Percentiles rank a stretch among this genome's conserved stretches.
Conservation (phyloP, 2,329 filamentous ascomycete genomes). For the Didymella lethalis region DNA sequence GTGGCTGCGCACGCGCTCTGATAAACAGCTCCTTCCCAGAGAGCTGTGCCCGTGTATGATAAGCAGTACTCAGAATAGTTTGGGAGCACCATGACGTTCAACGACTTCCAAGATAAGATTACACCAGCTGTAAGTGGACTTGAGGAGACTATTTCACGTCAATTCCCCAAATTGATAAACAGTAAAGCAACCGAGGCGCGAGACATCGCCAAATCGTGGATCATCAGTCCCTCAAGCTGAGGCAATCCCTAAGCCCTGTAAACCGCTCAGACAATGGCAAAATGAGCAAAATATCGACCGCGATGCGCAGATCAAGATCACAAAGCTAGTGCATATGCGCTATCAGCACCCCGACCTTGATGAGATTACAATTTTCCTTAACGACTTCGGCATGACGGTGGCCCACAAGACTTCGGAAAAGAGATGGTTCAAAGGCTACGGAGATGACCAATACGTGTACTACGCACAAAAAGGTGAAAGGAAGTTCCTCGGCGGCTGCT, state of each 20-base stretch:
- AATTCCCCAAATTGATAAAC: not conserved
- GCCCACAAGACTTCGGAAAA: conserved; percentile 40
- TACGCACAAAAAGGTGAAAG: conserved; percentile 60
- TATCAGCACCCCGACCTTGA: conserved; percentile 62
- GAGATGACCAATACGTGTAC: conserved; percentile 66
- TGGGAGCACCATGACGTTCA: conserved; percentile 38
- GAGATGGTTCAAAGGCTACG: conserved; percentile 69
- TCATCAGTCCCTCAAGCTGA: conserved; percentile 50
- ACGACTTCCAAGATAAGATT: conserved; percentile 43
- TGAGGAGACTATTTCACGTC: not conserved
- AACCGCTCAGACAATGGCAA: conserved; percentile 51
- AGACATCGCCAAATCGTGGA: conserved; percentile 53
- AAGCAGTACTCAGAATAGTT: not conserved
- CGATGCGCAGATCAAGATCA: conserved; percentile 57
- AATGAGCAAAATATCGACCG: conserved; percentile 52
- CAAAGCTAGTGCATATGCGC: conserved; percentile 60
- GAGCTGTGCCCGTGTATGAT: too few species aligned
- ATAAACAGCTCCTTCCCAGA: too few species aligned
- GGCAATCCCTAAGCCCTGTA: conserved; percentile 49
- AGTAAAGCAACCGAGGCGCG: conserved; percentile 39
- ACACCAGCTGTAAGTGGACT: conserved; percentile 34
- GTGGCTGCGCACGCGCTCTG: not conserved
- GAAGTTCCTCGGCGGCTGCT: conserved; percentile 66
- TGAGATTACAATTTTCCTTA: conserved; percentile 57
- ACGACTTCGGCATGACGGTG: conserved; percentile 49